Percentiles rank a stretch among this genome's conserved stretches.
Conservation (phyloP, 345 rosid species). For the Psidium guajava region DNA sequence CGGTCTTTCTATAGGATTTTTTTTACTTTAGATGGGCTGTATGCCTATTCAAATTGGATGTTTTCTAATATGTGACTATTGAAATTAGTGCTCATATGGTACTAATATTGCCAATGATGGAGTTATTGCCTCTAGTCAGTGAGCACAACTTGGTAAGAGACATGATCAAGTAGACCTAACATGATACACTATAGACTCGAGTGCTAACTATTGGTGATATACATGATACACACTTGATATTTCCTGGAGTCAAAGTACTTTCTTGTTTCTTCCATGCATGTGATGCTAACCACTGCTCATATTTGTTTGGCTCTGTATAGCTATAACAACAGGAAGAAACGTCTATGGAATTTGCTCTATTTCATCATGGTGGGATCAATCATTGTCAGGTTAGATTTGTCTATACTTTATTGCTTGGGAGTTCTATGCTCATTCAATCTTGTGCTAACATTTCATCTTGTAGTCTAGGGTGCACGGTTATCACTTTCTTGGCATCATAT, state of each 20-base stretch:
- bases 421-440: not conserved
- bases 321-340: constrained; percentile 78
- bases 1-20: not conserved
- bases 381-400: constrained; percentile 48
- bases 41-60: not conserved
- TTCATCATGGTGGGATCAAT: constrained; percentile 48
- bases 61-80: not conserved
- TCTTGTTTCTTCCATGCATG: not conserved
- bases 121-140: not conserved
- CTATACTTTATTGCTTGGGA: not conserved
- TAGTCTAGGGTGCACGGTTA: constrained; percentile 79
- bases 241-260: not conserved
- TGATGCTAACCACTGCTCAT: not conserved
- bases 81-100: not conserved
- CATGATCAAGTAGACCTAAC: not conserved
- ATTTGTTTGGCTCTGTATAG: constrained; percentile 24
- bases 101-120: not conserved
- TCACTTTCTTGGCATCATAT: constrained; percentile 76
- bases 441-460: constrained; percentile 22
- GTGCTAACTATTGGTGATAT: not conserved
- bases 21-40: not conserved
- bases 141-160: not conserved
- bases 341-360: constrained; percentile 62
- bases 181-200: not conserved
- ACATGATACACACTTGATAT: not conserved